Conservation (phyloP, 177 flowering plant species). For the Vitis hybrid region DNA sequence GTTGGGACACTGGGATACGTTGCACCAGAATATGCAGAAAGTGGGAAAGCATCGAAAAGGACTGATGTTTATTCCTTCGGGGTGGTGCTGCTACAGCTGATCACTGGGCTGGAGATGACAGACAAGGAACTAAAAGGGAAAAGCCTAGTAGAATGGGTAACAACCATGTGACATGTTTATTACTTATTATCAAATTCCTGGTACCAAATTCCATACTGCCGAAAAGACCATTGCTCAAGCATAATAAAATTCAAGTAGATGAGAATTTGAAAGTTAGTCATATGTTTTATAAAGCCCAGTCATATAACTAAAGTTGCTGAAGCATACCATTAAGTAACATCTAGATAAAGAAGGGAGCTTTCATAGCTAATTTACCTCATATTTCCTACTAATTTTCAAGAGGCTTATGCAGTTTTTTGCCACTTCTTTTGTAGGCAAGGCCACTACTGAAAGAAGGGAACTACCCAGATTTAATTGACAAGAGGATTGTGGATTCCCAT, state of each 20-base stretch:
- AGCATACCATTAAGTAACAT: no score
- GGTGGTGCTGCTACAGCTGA: slow-evolving; percentile 63
- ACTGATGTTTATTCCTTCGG: slow-evolving; percentile 79
- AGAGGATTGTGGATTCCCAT: slow-evolving; percentile 41
- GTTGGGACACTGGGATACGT: slow-evolving; percentile 67
- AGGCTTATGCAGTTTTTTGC: neutral
- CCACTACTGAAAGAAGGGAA: slow-evolving; percentile 60
- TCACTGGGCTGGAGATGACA: slow-evolving; percentile 53
- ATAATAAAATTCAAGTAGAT: no score
- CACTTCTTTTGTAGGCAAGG: slow-evolving; percentile 47
- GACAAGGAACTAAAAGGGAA: slow-evolving; percentile 44
- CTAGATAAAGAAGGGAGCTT: no score
- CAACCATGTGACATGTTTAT: neutral
- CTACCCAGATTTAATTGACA: slow-evolving; percentile 53
- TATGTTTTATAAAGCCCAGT: no score
- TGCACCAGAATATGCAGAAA: slow-evolving; percentile 79
- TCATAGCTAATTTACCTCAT: neutral
- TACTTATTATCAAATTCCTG: neutral
- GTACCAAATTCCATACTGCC: neutral
- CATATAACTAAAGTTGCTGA: no score
- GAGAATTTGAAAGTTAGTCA: no score
- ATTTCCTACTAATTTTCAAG: neutral
- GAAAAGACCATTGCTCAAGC: no score
- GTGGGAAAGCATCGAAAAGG: slow-evolving; percentile 58
- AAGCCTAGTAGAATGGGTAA: slow-evolving; percentile 76